Base-by-base conservation (phyloP, 805 yeast species). In the Starmerella potacharoeniae region DNA sequence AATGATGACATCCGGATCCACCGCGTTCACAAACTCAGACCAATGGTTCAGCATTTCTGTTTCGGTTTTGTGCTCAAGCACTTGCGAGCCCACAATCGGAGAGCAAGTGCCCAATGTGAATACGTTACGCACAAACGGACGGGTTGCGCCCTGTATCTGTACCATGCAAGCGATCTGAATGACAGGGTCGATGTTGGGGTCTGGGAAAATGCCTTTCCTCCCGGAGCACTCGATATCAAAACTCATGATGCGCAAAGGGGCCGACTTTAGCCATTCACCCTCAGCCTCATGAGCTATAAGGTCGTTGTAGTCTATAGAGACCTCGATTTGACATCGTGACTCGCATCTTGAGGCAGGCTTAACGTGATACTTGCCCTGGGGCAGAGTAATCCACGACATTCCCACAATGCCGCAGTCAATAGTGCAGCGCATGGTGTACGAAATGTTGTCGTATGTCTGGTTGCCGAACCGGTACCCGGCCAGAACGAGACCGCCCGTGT, bases 191-290 rank as follows among this genome's bases (percentile, higher is more conserved):
- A 80, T 77, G 58, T 85, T 85, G 1, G 99, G 84, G 66, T 93
- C 98, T 0, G 99, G 98, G 68, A 93, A 93, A 11, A 93, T 78
- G 53, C 98, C 98, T 60, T 87, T 85, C 70, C 99, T 80, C 46
- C 98, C 98, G 3, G 98, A 93, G 77, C 99, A 93, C 70, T 93
- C 99, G 58, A 93, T 93, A 75, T 93, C 99, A 68, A 93, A 91
- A 10, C 97, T 89, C 61, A 93, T 73, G 49, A 93, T 82, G 65
- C 99, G 83, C 57, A 93, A 75, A 0, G 98, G 98, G 0, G 98
- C 97, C 72, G 86, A 83, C 61, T 82, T 84, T 37, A 88, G 78
- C 90, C 95, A 95, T 58, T 90, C 89, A 5, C 96, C 97, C 66
- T 91, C 97, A 0, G 96, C 77, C 1, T 88, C 77, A 67, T 88